Base-by-base conservation (phyloP, 202 grass and related monocot species). In the Schoenoplectus triqueter region DNA sequence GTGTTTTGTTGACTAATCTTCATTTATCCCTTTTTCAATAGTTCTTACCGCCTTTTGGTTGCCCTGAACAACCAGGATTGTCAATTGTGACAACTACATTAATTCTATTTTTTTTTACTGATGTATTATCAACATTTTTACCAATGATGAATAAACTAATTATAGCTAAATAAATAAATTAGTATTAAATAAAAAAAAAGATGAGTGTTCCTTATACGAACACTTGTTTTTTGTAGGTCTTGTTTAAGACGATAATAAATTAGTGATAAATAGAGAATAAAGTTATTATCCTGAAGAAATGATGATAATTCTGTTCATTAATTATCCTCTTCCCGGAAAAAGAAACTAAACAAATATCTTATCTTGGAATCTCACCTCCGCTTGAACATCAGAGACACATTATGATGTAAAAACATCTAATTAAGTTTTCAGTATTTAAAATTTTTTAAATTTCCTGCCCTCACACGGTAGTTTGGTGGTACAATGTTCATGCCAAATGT, bases 1-100 rank as follows among this genome's bases (percentile, higher is more conserved):
- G 74, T 78, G 54, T 55, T 11, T 78, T 60, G 54, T 78, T 60
- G 52, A 60, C 31, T 9, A 60, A 10, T 60, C 10, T 55, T 22
- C 50, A 5, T 39, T 15, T 52, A 22, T 42, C 9, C 40, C 9
- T 15, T n/a, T 57, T 57, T 59, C 11, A 8, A 60, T 42, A 17
- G 52, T 78, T 59, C 52, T 78, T 56, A 39, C 22, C 51, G 15
- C 31, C 31, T 31, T 77, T 77, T 77, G 19, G 6, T 56, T 57
- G 22, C 2, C 13, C 70, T 52, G 19, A 22, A 75, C 48, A 19
- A 20, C 15, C 20, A 56, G 9, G 1, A 76, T 9, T 42, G 52
- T 78, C 13, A 61, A 76, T 44, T 78, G 74, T 78, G 31, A 17
- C 6, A 44, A 18, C 40, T 44, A 78, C 54, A 61, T 7, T 21